These are phyloP conservation scores for Neonectria faginata DNA, from an alignment of 2,329 filamentous ascomycete genomes.

Conservation along the genomic window DNA sequence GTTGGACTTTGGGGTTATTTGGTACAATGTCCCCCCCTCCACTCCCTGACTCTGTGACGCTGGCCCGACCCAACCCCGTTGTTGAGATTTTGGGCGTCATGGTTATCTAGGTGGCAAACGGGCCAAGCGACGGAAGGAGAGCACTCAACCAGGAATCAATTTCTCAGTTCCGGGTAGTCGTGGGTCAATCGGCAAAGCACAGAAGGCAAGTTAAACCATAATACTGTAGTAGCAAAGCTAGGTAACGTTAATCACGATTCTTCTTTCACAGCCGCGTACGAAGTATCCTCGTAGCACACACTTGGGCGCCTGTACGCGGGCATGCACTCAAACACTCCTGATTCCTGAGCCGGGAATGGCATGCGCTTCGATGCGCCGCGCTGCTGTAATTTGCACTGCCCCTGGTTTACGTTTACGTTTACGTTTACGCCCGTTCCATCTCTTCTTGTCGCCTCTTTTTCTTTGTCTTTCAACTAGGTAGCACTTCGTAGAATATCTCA, in stretches of 20 bases:
- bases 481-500: too few species aligned
- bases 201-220: background rate
- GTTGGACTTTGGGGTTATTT: conserved; percentile 10
- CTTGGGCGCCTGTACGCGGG: background rate
- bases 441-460: background rate
- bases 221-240: too few species aligned
- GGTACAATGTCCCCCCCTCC: conserved; percentile 27
- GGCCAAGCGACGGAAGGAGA: background rate
- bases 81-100: conserved; percentile 16
- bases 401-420: conserved; percentile 4
- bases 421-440: background rate
- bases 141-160: background rate
- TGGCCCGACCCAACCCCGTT: conserved; percentile 2
- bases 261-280: background rate
- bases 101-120: conserved; percentile 9
- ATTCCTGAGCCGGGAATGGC: background rate
- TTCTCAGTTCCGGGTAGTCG: conserved; percentile 7
- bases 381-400: conserved; percentile 18
- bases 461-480: background rate
- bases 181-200: background rate
- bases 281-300: background rate
- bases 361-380: conserved; percentile 5
- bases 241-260: background rate
- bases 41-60: background rate
- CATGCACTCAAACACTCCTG: background rate